Evolutionary conservation across 2,329 filamentous ascomycete species (phyloP), one percentile per base, ranked within the genome.

Genomic region (Xylariaceae sp.): DNA sequence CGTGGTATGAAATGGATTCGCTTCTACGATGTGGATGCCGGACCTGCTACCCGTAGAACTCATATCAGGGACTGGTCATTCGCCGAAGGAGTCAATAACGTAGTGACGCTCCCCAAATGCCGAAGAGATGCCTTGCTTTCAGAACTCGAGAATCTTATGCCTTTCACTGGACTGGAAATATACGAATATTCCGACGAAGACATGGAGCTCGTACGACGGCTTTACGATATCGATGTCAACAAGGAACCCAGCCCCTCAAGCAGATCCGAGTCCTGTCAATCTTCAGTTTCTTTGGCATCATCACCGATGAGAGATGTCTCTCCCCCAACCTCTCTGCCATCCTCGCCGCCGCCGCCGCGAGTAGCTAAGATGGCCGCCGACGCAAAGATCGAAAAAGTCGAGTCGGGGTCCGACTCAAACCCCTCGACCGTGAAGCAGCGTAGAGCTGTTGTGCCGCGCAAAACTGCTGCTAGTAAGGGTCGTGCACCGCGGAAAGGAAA

Each of bases 1-100:
- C 72, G 78, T 1, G 77, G 76, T 0, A 55, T 80, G 42, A 51
- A 62, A 1, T 63, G 61, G n/a, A 51, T 78, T 0, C 63, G 68
- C 0, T 73, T 79, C 47, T 74, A 71, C 50, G 75, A 79, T 50
- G 65, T 69, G 2, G 59, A 70, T 17, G 52, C 56, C 1, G 13
- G 42, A 1, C 16, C 48, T 2, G 2, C 48, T 3, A 55, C 34
- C 13, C 22, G 22, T 28, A 28, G 58, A 1, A 6, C 57, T 38
- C 1, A 22, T 0, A 64, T 73, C 2, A 52, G 62, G 0, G 71
- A 74, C 18, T 67, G 61, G 62, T 63, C 63, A 0, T 72, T 72
- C 33, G 14, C 56, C 1, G 58, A 64, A n/a, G 71, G 73, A 17
- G 16, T 73, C 9, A 63, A 60, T 14, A 63, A 53, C 3, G 53